Conservation (phyloP, 352 stramenopile genomes). For the Thalassiosira ordinaria region DNA sequence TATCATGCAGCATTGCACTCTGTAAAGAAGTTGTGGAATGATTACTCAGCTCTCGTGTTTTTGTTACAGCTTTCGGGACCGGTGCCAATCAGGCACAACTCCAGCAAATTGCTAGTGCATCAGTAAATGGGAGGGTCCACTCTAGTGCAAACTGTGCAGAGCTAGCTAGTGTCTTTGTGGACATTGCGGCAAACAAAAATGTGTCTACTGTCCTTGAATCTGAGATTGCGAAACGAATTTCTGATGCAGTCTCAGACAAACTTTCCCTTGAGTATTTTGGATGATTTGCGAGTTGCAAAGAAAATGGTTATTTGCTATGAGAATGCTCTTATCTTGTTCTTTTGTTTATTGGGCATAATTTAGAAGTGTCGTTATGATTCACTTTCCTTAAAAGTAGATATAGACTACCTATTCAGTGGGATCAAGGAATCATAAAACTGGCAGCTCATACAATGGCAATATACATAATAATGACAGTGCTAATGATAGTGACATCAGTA, state of each 20-base stretch:
- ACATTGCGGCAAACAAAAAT: conserved; percentile 57
- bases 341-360: no score
- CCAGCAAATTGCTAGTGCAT: conserved; percentile 56
- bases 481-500: no score
- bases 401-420: no score
- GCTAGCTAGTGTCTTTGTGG: conserved; percentile 63
- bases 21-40: neutral
- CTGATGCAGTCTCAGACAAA: conserved; percentile 64
- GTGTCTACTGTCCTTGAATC: conserved; percentile 62
- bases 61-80: conserved; percentile 49
- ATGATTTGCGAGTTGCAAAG: neutral
- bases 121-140: conserved; percentile 53
- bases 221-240: conserved; percentile 69
- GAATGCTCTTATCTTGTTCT: no score
- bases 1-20: neutral
- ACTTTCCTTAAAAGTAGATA: no score
- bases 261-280: conserved; percentile 19
- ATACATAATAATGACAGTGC: no score
- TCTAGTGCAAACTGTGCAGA: conserved; percentile 48
- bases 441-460: no score
- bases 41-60: neutral
- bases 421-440: no score
- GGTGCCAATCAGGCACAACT: conserved; percentile 53
- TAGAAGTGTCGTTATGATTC: no score
- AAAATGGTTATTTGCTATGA: no score